Evolutionary conservation across 2,329 filamentous ascomycete species (phyloP).

Genomic region (Xylariaceae sp.): DNA sequence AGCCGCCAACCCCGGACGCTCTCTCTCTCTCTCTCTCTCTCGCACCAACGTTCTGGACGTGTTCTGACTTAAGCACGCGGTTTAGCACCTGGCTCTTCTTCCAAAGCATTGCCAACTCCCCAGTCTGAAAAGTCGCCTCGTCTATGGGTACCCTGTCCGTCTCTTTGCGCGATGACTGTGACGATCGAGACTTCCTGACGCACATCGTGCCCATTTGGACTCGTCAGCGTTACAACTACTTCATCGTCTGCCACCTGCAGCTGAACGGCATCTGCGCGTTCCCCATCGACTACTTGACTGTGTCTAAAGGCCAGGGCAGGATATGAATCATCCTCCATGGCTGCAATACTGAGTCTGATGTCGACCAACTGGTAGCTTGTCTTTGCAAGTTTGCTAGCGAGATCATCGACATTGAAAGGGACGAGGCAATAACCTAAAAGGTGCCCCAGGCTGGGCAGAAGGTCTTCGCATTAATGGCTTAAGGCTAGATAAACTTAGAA

Average conservation of each 20-base stretch:
- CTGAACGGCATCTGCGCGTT: slow-evolving; percentile 14
- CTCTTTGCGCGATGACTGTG: slow-evolving; percentile 21
- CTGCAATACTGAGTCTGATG: slow-evolving; percentile 29
- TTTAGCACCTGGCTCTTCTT: slow-evolving; percentile 21
- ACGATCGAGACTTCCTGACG: slow-evolving; percentile 14
- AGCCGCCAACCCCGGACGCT: background rate
- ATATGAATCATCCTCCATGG: slow-evolving; percentile 35
- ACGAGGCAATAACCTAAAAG: slow-evolving; percentile 22
- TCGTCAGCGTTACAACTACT: slow-evolving; percentile 15
- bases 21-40: too few species aligned
- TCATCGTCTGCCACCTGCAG: slow-evolving; percentile 19
- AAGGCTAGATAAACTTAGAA: too few species aligned
- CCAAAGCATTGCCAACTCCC: slow-evolving; percentile 16
- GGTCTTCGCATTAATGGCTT: background rate
- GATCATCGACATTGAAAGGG: background rate
- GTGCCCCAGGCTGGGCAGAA: slow-evolving; percentile 9
- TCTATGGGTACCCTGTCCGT: slow-evolving; percentile 12
- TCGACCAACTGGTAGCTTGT: slow-evolving; percentile 23
- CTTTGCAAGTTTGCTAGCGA: slow-evolving; percentile 13
- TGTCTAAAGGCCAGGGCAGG: slow-evolving; percentile 30
- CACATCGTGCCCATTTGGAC: slow-evolving; percentile 25
- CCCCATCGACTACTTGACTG: slow-evolving; percentile 31
- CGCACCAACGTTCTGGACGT: too few species aligned
- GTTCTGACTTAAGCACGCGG: too few species aligned
- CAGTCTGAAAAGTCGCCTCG: slow-evolving; percentile 15